phyloP scores from a whole-genome alignment of 1,284 basidiomycete genomes.

The Schizophyllum commune region DNA sequence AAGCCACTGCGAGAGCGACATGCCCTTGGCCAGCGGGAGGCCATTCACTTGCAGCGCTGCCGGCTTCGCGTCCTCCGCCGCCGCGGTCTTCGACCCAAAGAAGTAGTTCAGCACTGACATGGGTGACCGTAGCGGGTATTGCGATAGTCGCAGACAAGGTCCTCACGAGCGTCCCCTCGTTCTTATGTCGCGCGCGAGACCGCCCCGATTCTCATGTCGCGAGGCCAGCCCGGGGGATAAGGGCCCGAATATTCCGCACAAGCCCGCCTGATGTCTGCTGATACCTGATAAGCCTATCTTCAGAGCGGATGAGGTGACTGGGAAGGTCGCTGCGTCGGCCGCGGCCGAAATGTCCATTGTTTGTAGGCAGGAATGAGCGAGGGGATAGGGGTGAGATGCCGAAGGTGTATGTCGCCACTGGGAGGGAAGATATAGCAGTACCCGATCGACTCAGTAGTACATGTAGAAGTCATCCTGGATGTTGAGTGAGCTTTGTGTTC shows the following conservation, averaged over 20 bases:
- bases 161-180: too few species aligned
- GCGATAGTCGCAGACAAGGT: too few species aligned
- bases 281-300: not conserved
- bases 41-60: not conserved
- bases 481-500: too few species aligned
- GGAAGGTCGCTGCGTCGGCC: not conserved
- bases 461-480: too few species aligned
- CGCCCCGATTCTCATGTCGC: too few species aligned
- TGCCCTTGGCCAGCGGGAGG: constrained; percentile 7
- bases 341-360: not conserved
- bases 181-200: too few species aligned
- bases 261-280: not conserved
- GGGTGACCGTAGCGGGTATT: too few species aligned
- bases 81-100: not conserved
- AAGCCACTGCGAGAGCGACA: constrained; percentile 18
- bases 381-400: too few species aligned
- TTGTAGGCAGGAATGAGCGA: too few species aligned
- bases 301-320: not conserved
- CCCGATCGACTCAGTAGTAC: too few species aligned
- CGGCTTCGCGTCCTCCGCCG: not conserved
- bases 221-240: not conserved
- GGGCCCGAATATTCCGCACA: not conserved
- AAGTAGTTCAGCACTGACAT: not conserved
- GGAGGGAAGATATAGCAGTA: too few species aligned
- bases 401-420: too few species aligned